Base-by-base conservation (phyloP, 257 asterid genomes). In the Nicotiana sylvestris region DNA sequence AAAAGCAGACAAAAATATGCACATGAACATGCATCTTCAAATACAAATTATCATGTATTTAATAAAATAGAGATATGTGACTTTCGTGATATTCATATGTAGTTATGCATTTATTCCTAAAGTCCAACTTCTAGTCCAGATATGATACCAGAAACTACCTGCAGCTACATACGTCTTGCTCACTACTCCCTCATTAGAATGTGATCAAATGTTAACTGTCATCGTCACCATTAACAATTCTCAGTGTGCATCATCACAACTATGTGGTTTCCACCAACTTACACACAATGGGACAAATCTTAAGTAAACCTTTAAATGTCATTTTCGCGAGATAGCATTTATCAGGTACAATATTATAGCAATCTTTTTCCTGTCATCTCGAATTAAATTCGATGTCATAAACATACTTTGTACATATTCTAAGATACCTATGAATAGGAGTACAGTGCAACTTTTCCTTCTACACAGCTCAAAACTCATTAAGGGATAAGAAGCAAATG, bases 401-500 rank as follows among this genome's bases (percentile, higher is more conserved):
- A 72, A 72, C 21, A 46, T 35, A 72, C 15, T 46, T 72, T 1
- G 78, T 72, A 46, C n/a, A 15, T 55, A 55, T 55, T 55, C 18
- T 15, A 55, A 55, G n/a, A 13, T 9, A 43, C 61, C 37, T 46
- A 46, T 72, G 13, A 46, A 35, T 46, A 21, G 60, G 56, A 6
- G 12, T 70, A 10, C 80, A 25, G 8, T 13, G 27, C 16, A 49
- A 49, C 16, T 13, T 27, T 51, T 12, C 64, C 62, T 49, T 51
- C 80, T 51, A 74, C 9, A 74, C 3, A 74, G 43, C 43, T 13
- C 80, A 74, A 74, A 74, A 13, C 80, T 49, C 27, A 74, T 7
- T 74, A 74, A 64, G 39, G 62, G 80, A 46, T 27, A 74, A 9
- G 62, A 74, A 74, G 62, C 62, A 49, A 74, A 46, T 74, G 58